These are phyloP conservation scores for Pseudomassariella vexata DNA, from an alignment of 2,329 filamentous ascomycete species.

Conservation along the genomic window DNA sequence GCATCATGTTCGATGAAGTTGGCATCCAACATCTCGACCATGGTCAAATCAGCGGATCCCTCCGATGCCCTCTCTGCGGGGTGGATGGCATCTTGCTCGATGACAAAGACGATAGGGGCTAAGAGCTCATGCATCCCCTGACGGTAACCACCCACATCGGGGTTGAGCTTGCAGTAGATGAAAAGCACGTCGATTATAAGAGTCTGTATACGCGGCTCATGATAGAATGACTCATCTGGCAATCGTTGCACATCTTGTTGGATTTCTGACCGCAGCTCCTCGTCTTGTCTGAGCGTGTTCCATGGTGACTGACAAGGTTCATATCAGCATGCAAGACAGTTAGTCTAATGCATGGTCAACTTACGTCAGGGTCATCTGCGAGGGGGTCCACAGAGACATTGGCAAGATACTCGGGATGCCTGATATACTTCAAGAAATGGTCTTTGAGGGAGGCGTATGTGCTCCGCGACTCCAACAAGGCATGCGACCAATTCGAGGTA, in stretches of 20 bases:
- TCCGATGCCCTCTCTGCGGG: conserved; percentile 26
- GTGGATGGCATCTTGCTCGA: conserved; percentile 76
- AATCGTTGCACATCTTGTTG: conserved; percentile 91
- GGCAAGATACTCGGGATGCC: conserved; percentile 74
- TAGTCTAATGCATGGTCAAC: neutral
- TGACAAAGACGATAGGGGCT: conserved; percentile 79
- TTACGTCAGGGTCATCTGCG: conserved; percentile 66
- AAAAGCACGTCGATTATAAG: conserved; percentile 88
- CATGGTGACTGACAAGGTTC: conserved; percentile 69
- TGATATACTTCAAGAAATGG: conserved; percentile 75
- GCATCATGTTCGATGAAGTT: conserved; percentile 83
- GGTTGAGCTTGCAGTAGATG: conserved; percentile 89
- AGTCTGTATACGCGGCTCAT: conserved; percentile 68
- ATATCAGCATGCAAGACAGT: conserved; percentile 4
- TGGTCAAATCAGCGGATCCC: conserved; percentile 38
- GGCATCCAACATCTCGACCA: conserved; percentile 64
- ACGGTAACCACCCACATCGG: conserved; percentile 80
- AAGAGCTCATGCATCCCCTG: conserved; percentile 98
- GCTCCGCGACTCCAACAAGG: conserved; percentile 61
- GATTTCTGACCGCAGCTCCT: conserved; percentile 80
- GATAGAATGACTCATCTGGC: conserved; percentile 88
- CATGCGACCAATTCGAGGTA: conserved; percentile 60
- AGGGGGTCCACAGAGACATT: conserved; percentile 73
- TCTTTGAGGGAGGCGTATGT: conserved; percentile 68
- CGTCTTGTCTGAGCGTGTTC: conserved; percentile 80